These are phyloP conservation scores for Ambrosia artemisiifolia DNA, from an alignment of 129 eudicot species.

Conservation along the genomic window DNA sequence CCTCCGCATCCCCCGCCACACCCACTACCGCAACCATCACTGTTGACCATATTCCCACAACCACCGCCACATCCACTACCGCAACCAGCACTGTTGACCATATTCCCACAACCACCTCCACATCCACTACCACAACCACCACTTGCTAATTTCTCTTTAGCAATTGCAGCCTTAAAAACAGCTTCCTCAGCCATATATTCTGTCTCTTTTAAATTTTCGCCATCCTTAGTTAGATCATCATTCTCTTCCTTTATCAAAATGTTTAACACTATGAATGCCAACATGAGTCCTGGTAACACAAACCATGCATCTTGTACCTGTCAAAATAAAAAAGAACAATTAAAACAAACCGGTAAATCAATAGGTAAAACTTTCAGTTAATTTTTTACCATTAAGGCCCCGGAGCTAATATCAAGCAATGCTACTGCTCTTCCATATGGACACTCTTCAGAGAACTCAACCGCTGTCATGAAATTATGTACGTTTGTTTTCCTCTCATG, in stretches of 20 bases:
- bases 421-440: constrained; percentile 44
- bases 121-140: constrained; percentile 24
- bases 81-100: constrained; percentile 16
- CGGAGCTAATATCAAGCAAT: constrained; percentile 27
- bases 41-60: constrained; percentile 22
- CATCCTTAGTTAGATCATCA: background rate
- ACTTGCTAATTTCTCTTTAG: background rate
- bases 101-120: constrained; percentile 23
- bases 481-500: constrained; percentile 14
- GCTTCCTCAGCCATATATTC: constrained; percentile 5
- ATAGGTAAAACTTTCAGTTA: background rate
- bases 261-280: constrained; percentile 29
- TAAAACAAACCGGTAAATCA: background rate
- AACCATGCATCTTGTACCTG: constrained; percentile 41
- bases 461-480: constrained; percentile 34
- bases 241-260: constrained; percentile 19
- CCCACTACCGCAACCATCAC: constrained; percentile 21
- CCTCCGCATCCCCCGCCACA: constrained; percentile 27
- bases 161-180: constrained; percentile 19
- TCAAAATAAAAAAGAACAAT: background rate
- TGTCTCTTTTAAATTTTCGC: constrained; percentile 1
- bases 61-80: constrained; percentile 30
- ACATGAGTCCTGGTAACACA: constrained; percentile 31
- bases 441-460: constrained; percentile 40
- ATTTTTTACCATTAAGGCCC: constrained; percentile 26